phyloP scores from a whole-genome alignment of 106 monocot genomes.

The Dendrobium nobile region DNA sequence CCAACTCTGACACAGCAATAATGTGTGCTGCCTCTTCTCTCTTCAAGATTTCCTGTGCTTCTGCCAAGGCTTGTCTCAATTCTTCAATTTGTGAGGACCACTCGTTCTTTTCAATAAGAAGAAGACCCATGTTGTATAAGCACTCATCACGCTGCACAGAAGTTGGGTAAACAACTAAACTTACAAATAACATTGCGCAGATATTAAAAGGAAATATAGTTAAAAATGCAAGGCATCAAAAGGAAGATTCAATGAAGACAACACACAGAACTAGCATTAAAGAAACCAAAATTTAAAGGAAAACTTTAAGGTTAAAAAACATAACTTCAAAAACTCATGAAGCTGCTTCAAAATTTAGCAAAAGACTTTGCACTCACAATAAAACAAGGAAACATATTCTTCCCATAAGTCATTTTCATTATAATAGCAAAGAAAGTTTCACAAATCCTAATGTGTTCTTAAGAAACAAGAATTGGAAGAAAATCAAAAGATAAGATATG shows the following conservation, averaged over 20 bases:
- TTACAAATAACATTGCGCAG: background rate
- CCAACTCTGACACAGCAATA: constrained; percentile 63
- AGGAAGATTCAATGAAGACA: background rate
- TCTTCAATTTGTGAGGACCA: constrained; percentile 69
- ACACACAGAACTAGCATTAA: background rate
- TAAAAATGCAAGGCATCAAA: background rate
- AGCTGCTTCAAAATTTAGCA: background rate
- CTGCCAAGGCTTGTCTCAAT: constrained; percentile 31
- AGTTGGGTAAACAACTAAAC: background rate
- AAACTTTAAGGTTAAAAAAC: background rate
- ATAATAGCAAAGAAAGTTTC: background rate
- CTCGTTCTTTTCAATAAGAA: constrained; percentile 95
- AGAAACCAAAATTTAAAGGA: background rate
- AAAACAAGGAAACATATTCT: background rate
- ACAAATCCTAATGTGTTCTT: too few relatives aligned
- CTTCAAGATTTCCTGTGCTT: constrained; percentile 76
- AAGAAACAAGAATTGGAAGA: too few relatives aligned
- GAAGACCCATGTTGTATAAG: constrained; percentile 91
- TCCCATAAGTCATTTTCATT: background rate
- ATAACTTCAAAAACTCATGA: background rate
- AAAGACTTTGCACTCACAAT: background rate
- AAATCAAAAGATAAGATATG: too few relatives aligned
- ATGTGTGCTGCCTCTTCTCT: constrained; percentile 70
- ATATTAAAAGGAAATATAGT: background rate
- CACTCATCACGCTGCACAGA: constrained; percentile 81